A percentile compares a stretch with the other conserved stretches of the same genome.
phyloP scores from a whole-genome alignment of 75 land plant genomes.

The Cupressus sempervirens region DNA sequence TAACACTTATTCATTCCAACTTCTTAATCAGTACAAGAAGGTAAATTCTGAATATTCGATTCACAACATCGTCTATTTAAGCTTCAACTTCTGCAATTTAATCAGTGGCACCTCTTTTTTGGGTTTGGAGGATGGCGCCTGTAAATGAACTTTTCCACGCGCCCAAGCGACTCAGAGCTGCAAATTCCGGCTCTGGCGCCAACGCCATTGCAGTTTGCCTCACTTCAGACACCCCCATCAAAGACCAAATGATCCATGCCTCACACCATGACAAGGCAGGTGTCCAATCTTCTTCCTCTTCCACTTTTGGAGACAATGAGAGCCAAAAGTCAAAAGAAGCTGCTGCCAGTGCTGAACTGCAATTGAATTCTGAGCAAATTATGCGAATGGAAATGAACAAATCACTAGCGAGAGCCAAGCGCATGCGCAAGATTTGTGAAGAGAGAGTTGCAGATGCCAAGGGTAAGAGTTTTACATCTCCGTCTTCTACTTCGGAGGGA shows the following conservation, averaged over 20 bases:
- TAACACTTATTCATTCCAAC: no score
- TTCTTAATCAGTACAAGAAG: no score
- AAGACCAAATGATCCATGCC: not conserved
- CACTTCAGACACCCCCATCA: not conserved
- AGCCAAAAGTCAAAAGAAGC: conserved; percentile 4
- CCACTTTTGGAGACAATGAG: not conserved
- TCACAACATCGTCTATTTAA: no score
- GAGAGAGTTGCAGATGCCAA: conserved; percentile 39
- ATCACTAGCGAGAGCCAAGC: conserved; percentile 51
- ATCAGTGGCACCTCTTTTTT: no score
- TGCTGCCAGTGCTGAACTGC: conserved; percentile 10
- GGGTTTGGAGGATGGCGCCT: not conserved
- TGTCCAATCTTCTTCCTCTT: not conserved
- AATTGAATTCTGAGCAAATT: conserved; percentile 32
- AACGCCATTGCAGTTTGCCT: not conserved
- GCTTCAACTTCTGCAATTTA: no score
- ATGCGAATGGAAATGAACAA: conserved; percentile 66
- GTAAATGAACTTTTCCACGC: not conserved
- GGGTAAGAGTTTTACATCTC: conserved; percentile 19
- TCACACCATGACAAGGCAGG: not conserved
- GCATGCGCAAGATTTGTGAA: conserved; percentile 51
- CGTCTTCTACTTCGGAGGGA: not conserved
- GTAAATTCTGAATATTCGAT: no score
- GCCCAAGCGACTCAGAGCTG: conserved; percentile 4
- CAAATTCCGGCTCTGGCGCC: not conserved